Conservation (phyloP, 2,329 filamentous ascomycete species). For the Penicillium sp. region DNA sequence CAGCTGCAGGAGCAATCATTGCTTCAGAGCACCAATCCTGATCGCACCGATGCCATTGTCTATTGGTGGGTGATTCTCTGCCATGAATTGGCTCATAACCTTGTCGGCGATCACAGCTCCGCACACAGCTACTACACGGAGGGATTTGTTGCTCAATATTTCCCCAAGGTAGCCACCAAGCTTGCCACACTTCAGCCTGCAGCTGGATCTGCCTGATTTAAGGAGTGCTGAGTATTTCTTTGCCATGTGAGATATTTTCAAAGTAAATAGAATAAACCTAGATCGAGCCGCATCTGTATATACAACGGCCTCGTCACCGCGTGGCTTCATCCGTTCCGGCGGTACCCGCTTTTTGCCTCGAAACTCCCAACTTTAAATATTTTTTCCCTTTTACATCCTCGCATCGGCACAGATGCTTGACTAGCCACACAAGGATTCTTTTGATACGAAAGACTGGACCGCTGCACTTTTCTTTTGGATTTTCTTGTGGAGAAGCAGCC, state of each 20-base stretch:
- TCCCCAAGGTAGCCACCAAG: conserved; percentile 60
- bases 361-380: conserved; percentile 20
- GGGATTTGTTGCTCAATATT: conserved; percentile 72
- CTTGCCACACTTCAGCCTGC: conserved; percentile 29
- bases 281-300: not conserved
- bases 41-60: conserved; percentile 61
- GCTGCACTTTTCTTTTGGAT: no score
- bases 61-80: conserved; percentile 97
- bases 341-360: conserved; percentile 25
- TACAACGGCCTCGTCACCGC: not conserved
- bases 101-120: conserved; percentile 70
- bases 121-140: conserved; percentile 81
- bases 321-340: conserved; percentile 14
- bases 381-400: conserved; percentile 1
- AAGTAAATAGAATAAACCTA: not conserved
- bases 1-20: conserved; percentile 63
- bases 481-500: conserved; percentile 2
- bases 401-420: conserved; percentile 7
- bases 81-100: conserved; percentile 92
- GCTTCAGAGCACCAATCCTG: conserved; percentile 34
- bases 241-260: not conserved
- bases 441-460: no score
- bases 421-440: not conserved
- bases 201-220: not conserved
- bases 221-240: not conserved